Conservation (phyloP, 768 basidiomycete species). For the Auriscalpium microsporum region DNA sequence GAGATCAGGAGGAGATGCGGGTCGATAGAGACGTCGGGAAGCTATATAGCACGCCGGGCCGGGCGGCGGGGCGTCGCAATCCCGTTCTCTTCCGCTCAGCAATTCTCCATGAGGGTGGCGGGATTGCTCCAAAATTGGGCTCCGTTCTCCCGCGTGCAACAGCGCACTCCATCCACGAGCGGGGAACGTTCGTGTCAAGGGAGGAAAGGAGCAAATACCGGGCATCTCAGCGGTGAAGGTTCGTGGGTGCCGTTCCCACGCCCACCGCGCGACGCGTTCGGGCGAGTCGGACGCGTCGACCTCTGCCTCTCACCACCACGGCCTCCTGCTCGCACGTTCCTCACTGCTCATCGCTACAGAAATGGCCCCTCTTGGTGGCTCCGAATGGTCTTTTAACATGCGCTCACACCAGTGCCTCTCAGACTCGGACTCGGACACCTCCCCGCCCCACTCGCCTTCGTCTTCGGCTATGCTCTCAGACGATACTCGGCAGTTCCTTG, state of each 20-base stretch:
- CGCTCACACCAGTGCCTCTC: slow-evolving; percentile 18
- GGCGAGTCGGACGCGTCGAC: neutral
- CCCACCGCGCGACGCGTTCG: neutral
- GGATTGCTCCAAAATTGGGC: no score
- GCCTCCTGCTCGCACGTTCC: neutral
- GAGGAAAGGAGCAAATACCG: no score
- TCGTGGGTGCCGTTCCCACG: no score
- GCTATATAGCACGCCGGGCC: no score
- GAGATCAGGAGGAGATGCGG: neutral
- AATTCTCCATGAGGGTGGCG: neutral
- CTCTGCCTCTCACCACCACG: neutral
- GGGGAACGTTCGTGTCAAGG: no score
- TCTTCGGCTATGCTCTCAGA: slow-evolving; percentile 5
- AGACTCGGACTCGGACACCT: slow-evolving; percentile 16
- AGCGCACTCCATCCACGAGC: no score
- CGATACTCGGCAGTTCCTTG: slow-evolving; percentile 29
- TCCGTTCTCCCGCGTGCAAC: no score
- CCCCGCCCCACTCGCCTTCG: neutral
- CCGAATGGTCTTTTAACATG: slow-evolving; percentile 24
- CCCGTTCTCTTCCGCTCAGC: neutral
- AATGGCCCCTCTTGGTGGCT: neutral
- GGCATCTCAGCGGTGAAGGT: no score
- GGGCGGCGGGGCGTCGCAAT: neutral
- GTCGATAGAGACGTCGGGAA: neutral
- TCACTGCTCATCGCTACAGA: neutral